phyloP scores from a whole-genome alignment of 345 rosid genomes.

The Ricinus communis region DNA sequence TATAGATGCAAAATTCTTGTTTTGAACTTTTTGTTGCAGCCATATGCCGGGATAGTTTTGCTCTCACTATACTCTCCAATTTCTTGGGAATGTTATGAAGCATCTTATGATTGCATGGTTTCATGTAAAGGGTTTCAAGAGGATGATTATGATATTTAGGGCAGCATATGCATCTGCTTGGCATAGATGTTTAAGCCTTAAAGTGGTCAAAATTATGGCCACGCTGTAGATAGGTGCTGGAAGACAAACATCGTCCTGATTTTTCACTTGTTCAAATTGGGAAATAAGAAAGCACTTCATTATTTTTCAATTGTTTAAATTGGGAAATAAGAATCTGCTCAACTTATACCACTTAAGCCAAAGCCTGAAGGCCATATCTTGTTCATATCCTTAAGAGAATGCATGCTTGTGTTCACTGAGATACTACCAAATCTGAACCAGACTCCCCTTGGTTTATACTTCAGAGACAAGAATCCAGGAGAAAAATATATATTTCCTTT shows the following conservation, averaged over 20 bases:
- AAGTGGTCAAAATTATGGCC: background rate
- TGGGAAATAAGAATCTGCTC: constrained; percentile 1
- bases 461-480: background rate
- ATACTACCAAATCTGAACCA: background rate
- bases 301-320: background rate
- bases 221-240: background rate
- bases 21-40: background rate
- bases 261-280: too few relatives aligned
- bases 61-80: background rate
- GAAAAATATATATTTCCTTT: background rate
- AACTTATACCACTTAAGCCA: background rate
- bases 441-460: background rate
- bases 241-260: too few relatives aligned
- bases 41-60: background rate
- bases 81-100: background rate
- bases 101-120: background rate
- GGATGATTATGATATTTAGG: background rate
- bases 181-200: background rate
- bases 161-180: constrained; percentile 5
- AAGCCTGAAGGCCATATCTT: background rate
- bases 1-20: background rate
- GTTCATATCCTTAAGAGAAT: background rate
- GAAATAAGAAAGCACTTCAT: background rate
- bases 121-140: background rate
- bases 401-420: background rate